Percentiles rank a stretch among this genome's conserved stretches.
phyloP scores from a whole-genome alignment of 2,329 filamentous ascomycete species.

The Amphichorda felina region DNA sequence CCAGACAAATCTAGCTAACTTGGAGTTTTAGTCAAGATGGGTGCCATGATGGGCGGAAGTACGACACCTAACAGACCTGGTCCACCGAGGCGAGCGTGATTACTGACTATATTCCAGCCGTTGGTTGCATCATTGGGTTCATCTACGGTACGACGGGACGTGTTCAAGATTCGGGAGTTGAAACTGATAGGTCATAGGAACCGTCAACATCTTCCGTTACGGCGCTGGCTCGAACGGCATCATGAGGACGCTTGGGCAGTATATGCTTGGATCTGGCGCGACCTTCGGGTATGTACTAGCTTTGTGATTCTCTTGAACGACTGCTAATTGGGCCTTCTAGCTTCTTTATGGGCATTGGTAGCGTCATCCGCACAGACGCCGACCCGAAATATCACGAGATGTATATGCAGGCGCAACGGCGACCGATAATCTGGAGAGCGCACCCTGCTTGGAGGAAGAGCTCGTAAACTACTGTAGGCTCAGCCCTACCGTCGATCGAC shows the following conservation, averaged over 20 bases:
- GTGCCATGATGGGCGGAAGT: constrained; percentile 97
- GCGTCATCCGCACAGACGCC: constrained; percentile 86
- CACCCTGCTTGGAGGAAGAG: constrained; percentile 23
- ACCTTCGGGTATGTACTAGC: constrained; percentile 77
- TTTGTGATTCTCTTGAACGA: not conserved
- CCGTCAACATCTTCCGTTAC: constrained; percentile 89
- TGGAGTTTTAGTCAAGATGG: constrained; percentile 58
- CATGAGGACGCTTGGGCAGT: constrained; percentile 88
- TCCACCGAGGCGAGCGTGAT: not conserved
- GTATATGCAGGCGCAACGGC: constrained; percentile 62
- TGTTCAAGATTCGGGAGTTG: no score
- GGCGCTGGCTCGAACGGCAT: constrained; percentile 89
- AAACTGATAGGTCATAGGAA: constrained; percentile 42
- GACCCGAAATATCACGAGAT: constrained; percentile 64
- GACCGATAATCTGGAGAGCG: constrained; percentile 52
- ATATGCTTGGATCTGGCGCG: constrained; percentile 88
- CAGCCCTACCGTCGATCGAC: not conserved
- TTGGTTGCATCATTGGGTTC: constrained; percentile 93
- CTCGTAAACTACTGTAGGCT: not conserved
- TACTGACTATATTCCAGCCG: constrained; percentile 47
- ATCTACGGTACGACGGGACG: constrained; percentile 62
- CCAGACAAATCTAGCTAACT: not conserved
- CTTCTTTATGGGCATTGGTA: constrained; percentile 99
- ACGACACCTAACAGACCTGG: constrained; percentile 24
- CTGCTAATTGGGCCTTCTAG: constrained; percentile 18